Evolutionary conservation across 352 stramenopile genomes (phyloP), one percentile per base, ranked within the genome.

Genomic region (Saprolegnia diclina): DNA sequence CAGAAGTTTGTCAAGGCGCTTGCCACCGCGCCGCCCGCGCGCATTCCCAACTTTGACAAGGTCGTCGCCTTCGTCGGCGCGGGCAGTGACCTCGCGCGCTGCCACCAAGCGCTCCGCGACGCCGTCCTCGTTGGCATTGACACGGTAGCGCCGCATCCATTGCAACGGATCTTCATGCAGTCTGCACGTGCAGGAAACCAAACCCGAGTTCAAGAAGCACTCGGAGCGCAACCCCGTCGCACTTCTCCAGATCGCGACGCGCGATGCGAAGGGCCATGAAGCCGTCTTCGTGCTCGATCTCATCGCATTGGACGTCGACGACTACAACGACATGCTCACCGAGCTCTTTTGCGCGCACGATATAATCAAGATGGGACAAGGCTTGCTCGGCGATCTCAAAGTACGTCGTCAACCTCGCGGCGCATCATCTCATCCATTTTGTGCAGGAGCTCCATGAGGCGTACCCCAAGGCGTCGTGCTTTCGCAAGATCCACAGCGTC

Each of bases 201-300:
- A 78, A 14, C 84, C 84, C 0, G 78, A 80, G 21, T 89, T 85
- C 55, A 64, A 69, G 42, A 83, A 77, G 55, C 71, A 74, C 18
- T 57, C 73, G 9, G 73, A 69, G 29, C 40, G 38, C 1, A 89
- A 92, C 45, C 77, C 73, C 4, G 80, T 74, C 61, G 85, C 79
- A 22, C 50, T 90, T 37, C 72, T 92, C 44, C 84, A 92, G 71
- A 81, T 92, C 21, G 84, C 80, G n/a, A 65, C 80, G 42, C 82
- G 84, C 18, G 77, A 84, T 45, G 74, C 71, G 18, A 64, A 73
- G 4, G 54, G 73, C 9, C 82, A 82, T 32, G 78, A 88, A 54
- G 80, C 89, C 50, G 81, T 92, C 29, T 90, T 92, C 64, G 70
- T 92, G 42, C 59, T 92, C 21, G 84, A 92, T 64, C 67, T 92